Evolutionary conservation across 805 yeast species (phyloP), one percentile per base, ranked within the genome.

Genomic region (Candida chauliodis): DNA sequence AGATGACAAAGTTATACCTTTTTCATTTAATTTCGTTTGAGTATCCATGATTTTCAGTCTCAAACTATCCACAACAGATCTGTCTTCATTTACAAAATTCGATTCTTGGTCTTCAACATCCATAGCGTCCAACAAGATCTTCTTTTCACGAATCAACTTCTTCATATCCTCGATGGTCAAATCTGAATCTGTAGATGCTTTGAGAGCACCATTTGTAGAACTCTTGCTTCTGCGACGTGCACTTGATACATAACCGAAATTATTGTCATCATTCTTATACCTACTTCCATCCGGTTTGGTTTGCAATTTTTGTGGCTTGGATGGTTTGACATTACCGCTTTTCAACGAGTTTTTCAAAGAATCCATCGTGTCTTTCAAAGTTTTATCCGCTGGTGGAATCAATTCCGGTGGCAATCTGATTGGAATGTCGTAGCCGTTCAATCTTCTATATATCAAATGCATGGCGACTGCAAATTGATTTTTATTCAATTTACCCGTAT

Each of bases 401-500:
- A 91, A 74, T 54, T 89, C 95, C 2, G 95, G 88, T 2, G 98
- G 98, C 37, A 91, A 72, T 38, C 79, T 69, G 34, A 71, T 56
- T 17, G 99, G 99, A 36, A 93, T 63, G n/a, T 84, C 87, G 46
- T 77, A 79, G 2, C 97, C 97, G 54, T 89, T 90, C 55, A 91
- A 67, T 45, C 91, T 76, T 58, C 96, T 78, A 63, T 93, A 91
- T 30, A 91, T 91, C 42, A 91, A 71, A 70, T 95, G 97, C 98
- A 91, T 93, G 22, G 98, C 97, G 24, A 93, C 89, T 0, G 96
- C 84, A 66, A 91, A 93, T 59, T 88, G 95, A 57, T 91, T 96
- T 52, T 78, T 80, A 57, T 86, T 85, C 48, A 91, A 76, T 55
- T 77, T 79, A 4, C 97, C 96, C 39, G 83, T 74, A 58, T 89